These are phyloP conservation scores for Globisporangium nunn DNA, from an alignment of 352 stramenopile genomes.

Conservation along the genomic window DNA sequence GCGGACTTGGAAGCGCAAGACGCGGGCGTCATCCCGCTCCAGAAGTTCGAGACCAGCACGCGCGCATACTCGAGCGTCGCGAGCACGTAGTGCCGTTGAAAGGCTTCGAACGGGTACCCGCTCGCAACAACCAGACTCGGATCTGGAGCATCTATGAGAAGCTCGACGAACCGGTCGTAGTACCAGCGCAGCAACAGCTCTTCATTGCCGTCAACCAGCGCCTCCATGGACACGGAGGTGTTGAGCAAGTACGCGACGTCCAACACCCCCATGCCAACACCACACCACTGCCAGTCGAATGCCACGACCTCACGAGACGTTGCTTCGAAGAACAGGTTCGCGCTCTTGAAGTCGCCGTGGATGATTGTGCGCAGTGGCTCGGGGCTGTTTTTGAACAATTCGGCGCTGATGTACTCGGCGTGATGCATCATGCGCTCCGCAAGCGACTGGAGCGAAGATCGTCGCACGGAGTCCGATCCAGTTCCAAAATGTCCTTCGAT, in stretches of 20 bases:
- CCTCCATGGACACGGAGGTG: slow-evolving; percentile 54
- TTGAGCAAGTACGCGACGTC: slow-evolving; percentile 68
- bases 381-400: slow-evolving; percentile 24
- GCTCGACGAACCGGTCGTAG: slow-evolving; percentile 29
- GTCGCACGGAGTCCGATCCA: not conserved
- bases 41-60: slow-evolving; percentile 59
- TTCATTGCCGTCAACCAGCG: slow-evolving; percentile 21
- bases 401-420: slow-evolving; percentile 37
- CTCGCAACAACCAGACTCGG: slow-evolving; percentile 7
- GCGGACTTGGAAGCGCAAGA: slow-evolving; percentile 28
- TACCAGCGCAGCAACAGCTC: slow-evolving; percentile 42
- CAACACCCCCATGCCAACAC: slow-evolving; percentile 45
- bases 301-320: slow-evolving; percentile 35
- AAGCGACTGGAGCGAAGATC: slow-evolving; percentile 15
- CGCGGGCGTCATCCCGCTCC: slow-evolving; percentile 38
- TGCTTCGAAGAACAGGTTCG: slow-evolving; percentile 60
- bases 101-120: slow-evolving; percentile 40
- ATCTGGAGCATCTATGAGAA: not conserved
- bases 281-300: slow-evolving; percentile 74
- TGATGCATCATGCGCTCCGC: slow-evolving; percentile 39
- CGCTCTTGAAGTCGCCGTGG: slow-evolving; percentile 68
- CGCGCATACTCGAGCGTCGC: slow-evolving; percentile 60
- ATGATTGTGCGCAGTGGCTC: slow-evolving; percentile 32
- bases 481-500: not conserved
- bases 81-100: slow-evolving; percentile 52